A percentile compares a stretch with the other conserved stretches of the same genome.
These are phyloP conservation scores for Lasiosphaeria hispida DNA, from an alignment of 495 filamentous ascomycete genomes.

Conservation along the genomic window DNA sequence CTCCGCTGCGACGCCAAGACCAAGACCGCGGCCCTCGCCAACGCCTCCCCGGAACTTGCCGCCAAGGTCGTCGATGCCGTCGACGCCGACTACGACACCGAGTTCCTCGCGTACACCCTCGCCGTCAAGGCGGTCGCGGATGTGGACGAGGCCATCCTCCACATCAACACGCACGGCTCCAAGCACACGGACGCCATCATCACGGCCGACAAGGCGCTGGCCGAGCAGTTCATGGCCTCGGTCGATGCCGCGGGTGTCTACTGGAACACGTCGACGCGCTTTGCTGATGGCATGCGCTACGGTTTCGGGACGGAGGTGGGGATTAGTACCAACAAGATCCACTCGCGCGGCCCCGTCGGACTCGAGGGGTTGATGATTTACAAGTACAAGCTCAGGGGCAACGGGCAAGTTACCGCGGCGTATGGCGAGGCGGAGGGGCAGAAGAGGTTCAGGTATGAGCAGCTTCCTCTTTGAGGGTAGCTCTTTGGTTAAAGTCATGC, in stretches of 20 bases:
- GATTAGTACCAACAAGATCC: slow-evolving; percentile 98
- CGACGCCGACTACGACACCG: slow-evolving; percentile 75
- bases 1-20: slow-evolving; percentile 77
- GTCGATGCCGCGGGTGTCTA: slow-evolving; percentile 92
- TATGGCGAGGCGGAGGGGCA: slow-evolving; percentile 70
- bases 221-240: slow-evolving; percentile 74
- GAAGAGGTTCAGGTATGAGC: slow-evolving; percentile 69
- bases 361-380: slow-evolving; percentile 95
- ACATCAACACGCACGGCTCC: slow-evolving; percentile 90
- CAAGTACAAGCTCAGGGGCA: slow-evolving; percentile 83
- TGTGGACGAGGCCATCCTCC: slow-evolving; percentile 69
- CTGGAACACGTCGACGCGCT: slow-evolving; percentile 93
- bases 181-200: slow-evolving; percentile 95
- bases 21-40: slow-evolving; percentile 54
- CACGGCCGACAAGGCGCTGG: slow-evolving; percentile 61
- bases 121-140: slow-evolving; percentile 75
- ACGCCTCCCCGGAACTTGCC: slow-evolving; percentile 28
- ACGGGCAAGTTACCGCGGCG: slow-evolving; percentile 70
- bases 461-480: slow-evolving; percentile 38
- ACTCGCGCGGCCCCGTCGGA: slow-evolving; percentile 88
- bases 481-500: no score
- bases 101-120: slow-evolving; percentile 82
- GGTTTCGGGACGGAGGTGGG: slow-evolving; percentile 98
- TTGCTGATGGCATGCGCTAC: slow-evolving; percentile 95
- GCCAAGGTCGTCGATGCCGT: slow-evolving; percentile 57